A percentile compares a stretch with the other conserved stretches of the same genome.
phyloP scores from a whole-genome alignment of 495 filamentous ascomycete genomes.

The Penicillium manginii region DNA sequence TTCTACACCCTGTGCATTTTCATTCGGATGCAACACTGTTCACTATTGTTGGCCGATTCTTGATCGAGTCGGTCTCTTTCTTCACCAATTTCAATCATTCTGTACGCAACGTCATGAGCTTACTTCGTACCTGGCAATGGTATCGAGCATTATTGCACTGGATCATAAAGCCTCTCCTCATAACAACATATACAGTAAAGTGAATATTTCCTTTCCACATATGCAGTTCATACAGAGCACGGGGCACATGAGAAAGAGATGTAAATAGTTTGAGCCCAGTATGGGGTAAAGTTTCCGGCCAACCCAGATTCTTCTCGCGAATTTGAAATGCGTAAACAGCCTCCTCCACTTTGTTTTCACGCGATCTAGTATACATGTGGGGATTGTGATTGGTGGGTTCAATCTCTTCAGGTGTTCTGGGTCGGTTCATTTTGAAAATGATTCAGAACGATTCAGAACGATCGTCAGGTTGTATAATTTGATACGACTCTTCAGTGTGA shows the following conservation, averaged over 20 bases:
- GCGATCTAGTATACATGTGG: background rate
- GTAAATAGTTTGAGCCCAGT: too few relatives aligned
- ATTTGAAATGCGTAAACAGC: too few relatives aligned
- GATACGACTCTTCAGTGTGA: background rate
- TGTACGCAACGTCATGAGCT: background rate
- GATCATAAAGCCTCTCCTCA: too few relatives aligned
- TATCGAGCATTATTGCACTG: too few relatives aligned
- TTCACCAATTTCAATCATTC: background rate
- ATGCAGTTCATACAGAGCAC: too few relatives aligned
- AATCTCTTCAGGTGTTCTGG: background rate
- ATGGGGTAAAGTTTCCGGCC: too few relatives aligned
- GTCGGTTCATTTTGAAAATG: background rate
- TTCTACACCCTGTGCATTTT: background rate
- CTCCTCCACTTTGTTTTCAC: background rate
- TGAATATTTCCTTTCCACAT: too few relatives aligned
- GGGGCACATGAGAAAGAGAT: too few relatives aligned
- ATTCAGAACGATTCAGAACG: background rate
- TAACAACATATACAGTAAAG: too few relatives aligned
- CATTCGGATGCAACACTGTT: background rate
- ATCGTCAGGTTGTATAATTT: background rate
- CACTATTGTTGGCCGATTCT: background rate
- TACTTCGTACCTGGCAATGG: background rate
- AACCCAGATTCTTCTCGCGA: too few relatives aligned
- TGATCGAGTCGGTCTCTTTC: background rate
- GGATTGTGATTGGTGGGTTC: background rate